A percentile compares a stretch with the other conserved stretches of the same genome.
Evolutionary conservation across 768 basidiomycete genomes (phyloP).

Genomic region (Amanita subjunquillea): DNA sequence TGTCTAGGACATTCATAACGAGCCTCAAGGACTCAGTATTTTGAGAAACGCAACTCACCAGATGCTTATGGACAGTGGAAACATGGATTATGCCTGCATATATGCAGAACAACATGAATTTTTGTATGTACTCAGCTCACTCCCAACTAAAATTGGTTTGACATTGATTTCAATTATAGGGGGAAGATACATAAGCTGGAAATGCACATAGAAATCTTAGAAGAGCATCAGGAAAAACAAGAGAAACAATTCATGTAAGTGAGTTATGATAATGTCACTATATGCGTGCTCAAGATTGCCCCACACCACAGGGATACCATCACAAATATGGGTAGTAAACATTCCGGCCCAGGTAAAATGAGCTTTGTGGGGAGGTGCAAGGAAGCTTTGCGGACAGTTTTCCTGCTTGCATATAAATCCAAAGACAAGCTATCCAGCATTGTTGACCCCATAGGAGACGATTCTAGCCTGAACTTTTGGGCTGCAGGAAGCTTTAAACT

Average conservation of each 20-base stretch:
- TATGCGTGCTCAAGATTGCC: not conserved
- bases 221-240: not conserved
- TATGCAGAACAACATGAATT: not conserved
- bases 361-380: not conserved
- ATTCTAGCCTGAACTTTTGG: not conserved
- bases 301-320: not conserved
- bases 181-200: not conserved
- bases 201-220: not conserved
- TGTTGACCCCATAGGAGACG: not conserved
- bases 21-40: not conserved
- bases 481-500: not conserved
- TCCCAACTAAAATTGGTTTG: not conserved
- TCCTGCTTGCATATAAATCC: not conserved
- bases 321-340: not conserved
- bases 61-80: not conserved
- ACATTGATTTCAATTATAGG: not conserved
- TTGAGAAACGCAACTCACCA: not conserved
- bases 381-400: not conserved
- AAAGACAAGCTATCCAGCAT: not conserved
- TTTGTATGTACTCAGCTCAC: not conserved
- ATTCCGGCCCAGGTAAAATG: not conserved
- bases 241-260: not conserved
- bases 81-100: not conserved
- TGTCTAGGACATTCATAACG: not conserved
- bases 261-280: not conserved